These are phyloP conservation scores for Ascocoryne sarcoides DNA, from an alignment of 2,329 filamentous ascomycete species.

Conservation along the genomic window DNA sequence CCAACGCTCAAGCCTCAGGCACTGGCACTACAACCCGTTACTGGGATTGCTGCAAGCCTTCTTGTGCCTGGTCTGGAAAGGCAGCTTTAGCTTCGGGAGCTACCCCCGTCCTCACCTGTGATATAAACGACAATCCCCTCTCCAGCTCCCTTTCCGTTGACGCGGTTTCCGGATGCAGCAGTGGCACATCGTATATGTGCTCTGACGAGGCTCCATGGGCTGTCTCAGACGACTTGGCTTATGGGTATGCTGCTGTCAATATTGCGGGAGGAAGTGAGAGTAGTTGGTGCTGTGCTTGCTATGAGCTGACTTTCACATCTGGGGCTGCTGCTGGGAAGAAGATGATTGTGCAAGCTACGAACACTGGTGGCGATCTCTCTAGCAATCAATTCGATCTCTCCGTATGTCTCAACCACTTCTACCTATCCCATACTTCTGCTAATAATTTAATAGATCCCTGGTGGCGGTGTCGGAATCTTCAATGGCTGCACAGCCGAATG, in stretches of 20 bases:
- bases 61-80: constrained; percentile 51
- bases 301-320: constrained; percentile 39
- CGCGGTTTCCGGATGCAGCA: constrained; percentile 44
- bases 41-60: constrained; percentile 64
- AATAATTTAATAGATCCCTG: constrained; percentile 34
- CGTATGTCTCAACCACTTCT: constrained; percentile 9
- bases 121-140: constrained; percentile 44
- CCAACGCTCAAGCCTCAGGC: constrained; percentile 15
- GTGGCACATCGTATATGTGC: constrained; percentile 51
- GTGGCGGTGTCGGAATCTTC: constrained; percentile 47
- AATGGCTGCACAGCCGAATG: constrained; percentile 44
- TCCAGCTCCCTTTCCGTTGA: constrained; percentile 38
- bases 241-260: constrained; percentile 56
- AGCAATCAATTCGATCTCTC: constrained; percentile 49
- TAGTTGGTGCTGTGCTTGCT: constrained; percentile 58
- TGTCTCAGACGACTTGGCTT: constrained; percentile 47
- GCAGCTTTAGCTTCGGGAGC: constrained; percentile 37
- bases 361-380: constrained; percentile 49
- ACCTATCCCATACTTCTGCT: neutral
- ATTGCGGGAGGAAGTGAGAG: constrained; percentile 46
- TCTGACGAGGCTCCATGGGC: constrained; percentile 53
- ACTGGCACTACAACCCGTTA: constrained; percentile 34
- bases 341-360: constrained; percentile 58
- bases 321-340: constrained; percentile 48
- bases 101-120: constrained; percentile 43